These are phyloP conservation scores for Yarrowia sp. DNA, from an alignment of 805 yeast genomes.

Conservation along the genomic window DNA sequence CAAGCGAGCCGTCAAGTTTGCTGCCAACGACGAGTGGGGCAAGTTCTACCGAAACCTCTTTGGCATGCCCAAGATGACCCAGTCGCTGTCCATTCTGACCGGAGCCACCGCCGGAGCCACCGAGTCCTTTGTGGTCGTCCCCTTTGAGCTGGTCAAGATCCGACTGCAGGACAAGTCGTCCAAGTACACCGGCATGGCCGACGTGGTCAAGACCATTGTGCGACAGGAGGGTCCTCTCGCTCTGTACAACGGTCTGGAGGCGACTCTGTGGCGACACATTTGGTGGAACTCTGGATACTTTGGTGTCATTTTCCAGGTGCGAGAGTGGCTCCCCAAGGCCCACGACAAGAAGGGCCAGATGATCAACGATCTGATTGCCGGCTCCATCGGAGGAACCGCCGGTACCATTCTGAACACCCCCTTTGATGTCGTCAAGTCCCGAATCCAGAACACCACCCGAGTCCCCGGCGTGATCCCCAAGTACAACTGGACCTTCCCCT, in stretches of 20 bases:
- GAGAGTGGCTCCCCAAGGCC: conserved; percentile 79
- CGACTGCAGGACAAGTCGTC: conserved; percentile 89
- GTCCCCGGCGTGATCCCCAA: conserved; percentile 79
- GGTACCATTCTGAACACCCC: conserved; percentile 98
- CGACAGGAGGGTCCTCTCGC: conserved; percentile 80
- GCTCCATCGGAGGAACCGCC: conserved; percentile 94
- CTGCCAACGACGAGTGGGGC: conserved; percentile 97
- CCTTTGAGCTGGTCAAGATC: conserved; percentile 94
- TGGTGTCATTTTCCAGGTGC: conserved; percentile 89
- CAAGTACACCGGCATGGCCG: conserved; percentile 81
- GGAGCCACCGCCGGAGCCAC: conserved; percentile 99
- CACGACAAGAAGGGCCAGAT: conserved; percentile 75
- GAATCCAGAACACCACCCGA: conserved; percentile 80
- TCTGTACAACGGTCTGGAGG: conserved; percentile 92
- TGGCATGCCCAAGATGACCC: conserved; percentile 73
- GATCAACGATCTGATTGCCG: conserved; percentile 85
- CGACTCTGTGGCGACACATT: conserved; percentile 96
- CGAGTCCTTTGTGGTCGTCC: conserved; percentile 96
- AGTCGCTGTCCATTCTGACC: conserved; percentile 83
- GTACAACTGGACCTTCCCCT: conserved; percentile 91
- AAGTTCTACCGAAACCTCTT: conserved; percentile 75
- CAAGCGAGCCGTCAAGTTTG: conserved; percentile 97
- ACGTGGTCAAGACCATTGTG: conserved; percentile 76
- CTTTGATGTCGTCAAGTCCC: conserved; percentile 92
- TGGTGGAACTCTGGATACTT: conserved; percentile 98